Base-by-base conservation (phyloP, 2,329 filamentous ascomycete genomes). In the Nemania abortiva region DNA sequence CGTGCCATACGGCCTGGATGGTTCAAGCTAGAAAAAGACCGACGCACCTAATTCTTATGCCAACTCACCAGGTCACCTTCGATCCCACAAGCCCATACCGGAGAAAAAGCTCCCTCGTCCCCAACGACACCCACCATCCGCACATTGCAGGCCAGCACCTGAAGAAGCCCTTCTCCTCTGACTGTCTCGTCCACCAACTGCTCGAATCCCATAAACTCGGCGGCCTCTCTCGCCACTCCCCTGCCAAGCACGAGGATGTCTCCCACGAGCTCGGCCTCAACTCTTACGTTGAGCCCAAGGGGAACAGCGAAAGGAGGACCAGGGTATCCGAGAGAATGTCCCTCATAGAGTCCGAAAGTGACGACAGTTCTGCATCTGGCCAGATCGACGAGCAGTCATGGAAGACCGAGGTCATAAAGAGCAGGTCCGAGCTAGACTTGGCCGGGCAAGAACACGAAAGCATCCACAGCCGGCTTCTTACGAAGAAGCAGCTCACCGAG, bases 401-500 rank as follows among this genome's bases (percentile, higher is more conserved):
- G 88, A 84, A 83, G 52, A 80, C 79, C 9, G 79, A 83, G 64
- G 84, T 88, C 75, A 79, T 79, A 57, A 84, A 81, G 71, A 79
- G 78, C 74, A 78, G 78, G 63, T 82, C 83, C 1, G 81, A 83
- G 62, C 69, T 81, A 47, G 82, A 86, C 66, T 77, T 84, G 11
- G 70, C 76, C 22, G 71, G 77, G 31, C 64, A 75, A 29, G 74
- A 77, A 37, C 65, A 75, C 24, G 73, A 80, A 37, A 74, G 69
- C 6, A 74, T 86, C 50, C 86, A 88, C 75, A 89, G 87, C 68
- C 88, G 95, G n/a, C 88, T 98, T 58, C 85, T 98, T 73, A 98
- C 95, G 1, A 98, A 98, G 84, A 94, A 93, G 79, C 94, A 99
- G 81, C 86, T 99, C 50, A 94, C 92, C 15, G 96, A 98, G 76